Percentiles rank a stretch among this genome's conserved stretches.
These are phyloP conservation scores for Sugiyamaella floridensis DNA, from an alignment of 805 yeast genomes.

Conservation along the genomic window DNA sequence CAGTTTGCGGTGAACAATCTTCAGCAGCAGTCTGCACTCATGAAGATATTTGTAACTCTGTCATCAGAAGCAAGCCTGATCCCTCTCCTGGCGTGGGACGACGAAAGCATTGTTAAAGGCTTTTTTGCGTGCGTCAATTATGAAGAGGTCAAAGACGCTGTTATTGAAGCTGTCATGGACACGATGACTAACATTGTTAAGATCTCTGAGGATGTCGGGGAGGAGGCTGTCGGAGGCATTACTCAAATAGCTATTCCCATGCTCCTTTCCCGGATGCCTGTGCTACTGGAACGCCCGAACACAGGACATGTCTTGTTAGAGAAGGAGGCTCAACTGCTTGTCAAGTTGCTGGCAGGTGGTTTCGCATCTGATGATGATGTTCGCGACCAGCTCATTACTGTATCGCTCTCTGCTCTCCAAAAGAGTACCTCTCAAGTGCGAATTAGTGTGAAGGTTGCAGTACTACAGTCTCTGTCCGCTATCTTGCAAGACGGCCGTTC, in stretches of 20 bases:
- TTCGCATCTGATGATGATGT: slow-evolving; percentile 51
- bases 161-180: slow-evolving; percentile 56
- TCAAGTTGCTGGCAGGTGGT: slow-evolving; percentile 40
- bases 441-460: slow-evolving; percentile 45
- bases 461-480: slow-evolving; percentile 50
- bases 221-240: slow-evolving; percentile 2
- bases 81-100: slow-evolving; percentile 49
- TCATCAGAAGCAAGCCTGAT: slow-evolving; percentile 41
- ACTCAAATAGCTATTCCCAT: slow-evolving; percentile 25
- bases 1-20: slow-evolving; percentile 70
- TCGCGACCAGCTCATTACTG: slow-evolving; percentile 44
- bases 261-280: slow-evolving; percentile 22
- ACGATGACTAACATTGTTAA: slow-evolving; percentile 21
- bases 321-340: slow-evolving; percentile 19
- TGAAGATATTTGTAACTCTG: slow-evolving; percentile 60
- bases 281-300: slow-evolving; percentile 14
- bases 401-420: slow-evolving; percentile 55
- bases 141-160: slow-evolving; percentile 59
- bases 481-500: slow-evolving; percentile 38
- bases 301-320: slow-evolving; percentile 15
- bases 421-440: slow-evolving; percentile 49
- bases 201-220: slow-evolving; percentile 5
- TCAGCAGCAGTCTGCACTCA: slow-evolving; percentile 73
- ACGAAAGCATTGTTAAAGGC: slow-evolving; percentile 47
- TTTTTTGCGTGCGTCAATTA: slow-evolving; percentile 49